Percentiles rank a stretch among this genome's conserved stretches.
These are phyloP conservation scores for Ehretia macrophylla DNA, from an alignment of 257 asterid genomes.

Conservation along the genomic window DNA sequence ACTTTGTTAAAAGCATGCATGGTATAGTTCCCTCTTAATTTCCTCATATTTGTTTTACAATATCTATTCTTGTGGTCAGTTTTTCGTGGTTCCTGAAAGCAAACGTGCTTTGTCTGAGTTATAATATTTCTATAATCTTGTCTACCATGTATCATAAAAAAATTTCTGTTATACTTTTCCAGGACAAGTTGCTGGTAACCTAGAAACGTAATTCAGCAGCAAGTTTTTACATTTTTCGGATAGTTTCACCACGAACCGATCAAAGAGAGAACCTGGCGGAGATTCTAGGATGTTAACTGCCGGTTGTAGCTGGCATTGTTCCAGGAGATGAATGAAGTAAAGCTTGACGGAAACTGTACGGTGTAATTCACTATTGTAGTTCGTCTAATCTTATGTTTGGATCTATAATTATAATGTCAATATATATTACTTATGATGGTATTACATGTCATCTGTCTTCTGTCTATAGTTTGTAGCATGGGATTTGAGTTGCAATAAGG, in stretches of 20 bases:
- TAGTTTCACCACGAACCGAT: no score
- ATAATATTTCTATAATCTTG: not conserved
- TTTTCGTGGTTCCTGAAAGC: not conserved
- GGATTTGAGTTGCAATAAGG: no score
- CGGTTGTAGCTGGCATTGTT: not conserved
- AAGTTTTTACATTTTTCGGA: no score
- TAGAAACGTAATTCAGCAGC: not conserved
- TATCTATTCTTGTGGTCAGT: not conserved
- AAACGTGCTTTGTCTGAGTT: no score
- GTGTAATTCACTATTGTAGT: not conserved
- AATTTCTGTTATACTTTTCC: not conserved
- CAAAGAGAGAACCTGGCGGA: no score
- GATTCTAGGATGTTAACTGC: no score
- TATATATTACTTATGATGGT: no score
- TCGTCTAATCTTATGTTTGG: not conserved
- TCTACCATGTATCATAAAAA: not conserved
- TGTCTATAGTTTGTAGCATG: no score
- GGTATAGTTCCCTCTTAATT: conserved; percentile 31
- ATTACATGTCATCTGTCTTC: no score
- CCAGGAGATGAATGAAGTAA: not conserved
- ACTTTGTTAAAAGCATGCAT: conserved; percentile 63
- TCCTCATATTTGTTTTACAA: not conserved
- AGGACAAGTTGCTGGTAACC: not conserved
- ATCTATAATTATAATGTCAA: not conserved
- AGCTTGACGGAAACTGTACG: not conserved